Conservation (phyloP, 768 basidiomycete genomes). For the Trametes punicea region DNA sequence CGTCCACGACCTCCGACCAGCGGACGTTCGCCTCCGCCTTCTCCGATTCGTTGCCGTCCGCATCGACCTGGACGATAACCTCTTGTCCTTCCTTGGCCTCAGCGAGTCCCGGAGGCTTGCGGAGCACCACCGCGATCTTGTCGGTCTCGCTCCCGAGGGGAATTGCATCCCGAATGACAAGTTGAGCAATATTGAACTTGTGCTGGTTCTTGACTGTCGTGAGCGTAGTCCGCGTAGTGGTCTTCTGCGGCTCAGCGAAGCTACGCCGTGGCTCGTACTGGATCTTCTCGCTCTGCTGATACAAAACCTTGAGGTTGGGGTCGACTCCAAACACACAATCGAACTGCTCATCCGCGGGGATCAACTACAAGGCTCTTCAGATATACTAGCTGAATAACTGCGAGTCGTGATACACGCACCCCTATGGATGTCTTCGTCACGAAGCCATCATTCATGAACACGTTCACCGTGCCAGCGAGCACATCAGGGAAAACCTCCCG, state of each 20-base stretch:
- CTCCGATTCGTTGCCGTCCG: conserved; percentile 4
- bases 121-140: conserved; percentile 43
- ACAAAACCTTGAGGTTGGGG: conserved; percentile 31
- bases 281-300: conserved; percentile 39
- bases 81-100: conserved; percentile 41
- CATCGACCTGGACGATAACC: conserved; percentile 38
- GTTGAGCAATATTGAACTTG: conserved; percentile 39
- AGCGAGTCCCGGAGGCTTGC: conserved; percentile 47
- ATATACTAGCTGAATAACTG: not conserved
- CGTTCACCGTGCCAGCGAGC: conserved; percentile 50
- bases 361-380: conserved; percentile 24
- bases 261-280: conserved; percentile 37
- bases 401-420: conserved; percentile 28
- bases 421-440: conserved; percentile 51
- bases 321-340: conserved; percentile 50
- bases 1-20: conserved; percentile 39
- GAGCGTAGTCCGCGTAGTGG: conserved; percentile 38
- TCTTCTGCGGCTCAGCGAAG: conserved; percentile 43
- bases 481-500: too few relatives aligned
- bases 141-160: conserved; percentile 38
- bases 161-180: conserved; percentile 47
- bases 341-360: conserved; percentile 50
- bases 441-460: conserved; percentile 56
- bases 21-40: conserved; percentile 30
- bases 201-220: conserved; percentile 48